Conservation (phyloP, 495 filamentous ascomycete genomes). For the Neurospora sp. region DNA sequence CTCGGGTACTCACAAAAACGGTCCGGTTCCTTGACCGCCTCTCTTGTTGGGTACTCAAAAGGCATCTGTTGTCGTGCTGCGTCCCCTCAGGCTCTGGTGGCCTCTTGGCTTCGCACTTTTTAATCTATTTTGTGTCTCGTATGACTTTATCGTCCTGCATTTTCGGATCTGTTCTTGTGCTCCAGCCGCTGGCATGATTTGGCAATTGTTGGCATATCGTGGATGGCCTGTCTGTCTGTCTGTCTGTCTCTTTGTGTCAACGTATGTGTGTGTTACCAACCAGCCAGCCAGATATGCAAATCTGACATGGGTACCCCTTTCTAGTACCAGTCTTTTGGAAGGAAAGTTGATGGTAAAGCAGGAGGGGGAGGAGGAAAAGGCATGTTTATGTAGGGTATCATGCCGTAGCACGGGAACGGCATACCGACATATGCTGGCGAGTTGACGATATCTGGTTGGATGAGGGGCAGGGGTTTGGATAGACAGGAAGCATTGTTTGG, state of each 20-base stretch:
- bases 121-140: constrained; percentile 1
- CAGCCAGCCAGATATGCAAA: not conserved
- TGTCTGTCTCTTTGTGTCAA: not conserved
- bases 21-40: constrained; percentile 1
- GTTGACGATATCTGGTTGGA: not conserved
- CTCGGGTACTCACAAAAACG: not conserved
- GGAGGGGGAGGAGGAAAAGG: not conserved
- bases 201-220: not conserved
- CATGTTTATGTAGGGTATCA: not conserved
- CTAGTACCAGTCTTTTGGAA: not conserved
- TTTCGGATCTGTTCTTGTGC: not conserved
- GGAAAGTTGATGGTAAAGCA: not conserved
- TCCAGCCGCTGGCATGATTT: not conserved
- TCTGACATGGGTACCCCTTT: not conserved
- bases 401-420: not conserved
- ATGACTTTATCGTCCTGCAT: constrained; percentile 3
- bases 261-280: not conserved
- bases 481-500: not conserved
- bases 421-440: not conserved
- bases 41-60: not conserved
- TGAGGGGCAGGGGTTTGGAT: not conserved
- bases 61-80: not conserved
- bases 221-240: not conserved
- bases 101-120: not conserved
- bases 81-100: not conserved